Evolutionary conservation across 164 flowering plant genomes (phyloP).

Genomic region (Kingdonia uniflora): DNA sequence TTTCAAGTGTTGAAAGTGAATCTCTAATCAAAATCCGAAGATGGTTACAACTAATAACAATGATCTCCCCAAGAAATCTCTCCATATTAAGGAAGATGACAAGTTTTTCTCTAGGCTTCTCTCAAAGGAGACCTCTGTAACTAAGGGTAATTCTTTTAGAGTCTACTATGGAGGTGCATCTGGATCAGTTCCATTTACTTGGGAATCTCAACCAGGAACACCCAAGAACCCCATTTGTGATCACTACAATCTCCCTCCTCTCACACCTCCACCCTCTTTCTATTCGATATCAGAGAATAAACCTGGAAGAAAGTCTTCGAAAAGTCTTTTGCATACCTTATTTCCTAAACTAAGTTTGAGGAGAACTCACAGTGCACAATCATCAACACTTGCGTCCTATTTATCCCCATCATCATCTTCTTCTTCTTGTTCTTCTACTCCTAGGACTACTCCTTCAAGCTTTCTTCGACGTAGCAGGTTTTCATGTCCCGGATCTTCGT

Average conservation of each 20-base stretch:
- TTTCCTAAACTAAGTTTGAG: no score
- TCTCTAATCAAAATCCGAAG: no score
- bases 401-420: no score
- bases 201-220: slow-evolving; percentile 75
- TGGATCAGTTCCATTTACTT: slow-evolving; percentile 47
- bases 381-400: no score
- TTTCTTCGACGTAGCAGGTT: no score
- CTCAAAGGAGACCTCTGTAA: slow-evolving; percentile 36
- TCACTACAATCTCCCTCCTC: slow-evolving; percentile 33
- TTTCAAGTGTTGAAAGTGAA: not conserved
- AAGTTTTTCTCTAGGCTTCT: slow-evolving; percentile 42
- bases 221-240: slow-evolving; percentile 28
- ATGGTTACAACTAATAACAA: slow-evolving; percentile 12
- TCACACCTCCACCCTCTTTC: slow-evolving; percentile 71
- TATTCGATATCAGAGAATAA: slow-evolving; percentile 11
- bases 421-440: no score
- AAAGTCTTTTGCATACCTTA: not conserved
- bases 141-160: slow-evolving; percentile 32
- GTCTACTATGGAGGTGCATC: slow-evolving; percentile 39
- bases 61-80: slow-evolving; percentile 19
- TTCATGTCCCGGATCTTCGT: no score
- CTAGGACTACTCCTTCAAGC: no score
- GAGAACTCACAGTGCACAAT: no score
- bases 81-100: slow-evolving; percentile 41
- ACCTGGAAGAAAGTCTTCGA: slow-evolving; percentile 15